phyloP scores from a whole-genome alignment of 495 filamentous ascomycete species.

The Talaromyces wortmannii region DNA sequence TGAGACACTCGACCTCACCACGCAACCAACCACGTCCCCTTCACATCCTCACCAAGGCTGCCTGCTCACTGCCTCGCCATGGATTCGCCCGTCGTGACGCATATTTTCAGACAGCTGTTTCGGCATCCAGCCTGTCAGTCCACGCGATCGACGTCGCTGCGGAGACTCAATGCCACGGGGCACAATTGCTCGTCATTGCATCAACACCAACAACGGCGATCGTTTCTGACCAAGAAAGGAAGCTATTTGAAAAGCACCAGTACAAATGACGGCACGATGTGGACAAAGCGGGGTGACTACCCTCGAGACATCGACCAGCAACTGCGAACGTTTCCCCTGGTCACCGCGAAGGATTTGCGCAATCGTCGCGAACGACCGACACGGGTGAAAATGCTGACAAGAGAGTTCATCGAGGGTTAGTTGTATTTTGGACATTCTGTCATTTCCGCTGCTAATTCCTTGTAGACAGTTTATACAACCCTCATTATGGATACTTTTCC shows the following conservation, averaged over 20 bases:
- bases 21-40: background rate
- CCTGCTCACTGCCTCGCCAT: slow-evolving; percentile 33
- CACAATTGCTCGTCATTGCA: background rate
- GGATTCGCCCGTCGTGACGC: slow-evolving; percentile 74
- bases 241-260: slow-evolving; percentile 20
- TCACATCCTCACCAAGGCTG: background rate
- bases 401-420: slow-evolving; percentile 95
- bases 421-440: background rate
- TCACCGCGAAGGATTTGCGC: slow-evolving; percentile 74
- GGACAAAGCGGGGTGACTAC: slow-evolving; percentile 76
- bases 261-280: slow-evolving; percentile 36
- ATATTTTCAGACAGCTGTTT: slow-evolving; percentile 79
- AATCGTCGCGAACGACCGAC: slow-evolving; percentile 66
- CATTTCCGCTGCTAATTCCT: background rate
- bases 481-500: slow-evolving; percentile 95
- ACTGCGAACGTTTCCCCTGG: slow-evolving; percentile 69
- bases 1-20: slow-evolving; percentile 10
- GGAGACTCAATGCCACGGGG: background rate
- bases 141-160: slow-evolving; percentile 11
- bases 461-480: slow-evolving; percentile 92
- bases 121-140: slow-evolving; percentile 59
- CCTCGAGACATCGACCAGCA: slow-evolving; percentile 72
- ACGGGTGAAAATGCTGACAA: slow-evolving; percentile 90
- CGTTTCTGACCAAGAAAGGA: slow-evolving; percentile 31
- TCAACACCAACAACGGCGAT: slow-evolving; percentile 25